Base-by-base conservation (phyloP, 768 basidiomycete genomes). In the Mycena galericulata region DNA sequence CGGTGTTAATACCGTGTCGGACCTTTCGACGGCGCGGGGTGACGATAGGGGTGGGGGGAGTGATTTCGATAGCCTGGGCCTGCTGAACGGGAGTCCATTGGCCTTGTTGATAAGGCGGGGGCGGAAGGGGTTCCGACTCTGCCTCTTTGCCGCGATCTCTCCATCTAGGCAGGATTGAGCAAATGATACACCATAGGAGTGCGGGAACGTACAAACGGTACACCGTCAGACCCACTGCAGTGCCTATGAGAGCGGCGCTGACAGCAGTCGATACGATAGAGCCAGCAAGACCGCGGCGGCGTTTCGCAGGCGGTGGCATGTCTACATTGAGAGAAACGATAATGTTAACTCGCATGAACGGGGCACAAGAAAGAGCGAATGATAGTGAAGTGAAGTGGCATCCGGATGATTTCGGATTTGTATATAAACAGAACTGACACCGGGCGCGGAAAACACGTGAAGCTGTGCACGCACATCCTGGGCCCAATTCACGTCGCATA, bases 191-290 rank as follows among this genome's bases (percentile, higher is more conserved):
- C 32, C 29, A 30, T 57, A 49, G 26, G 34, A 60, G 43, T 29
- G 30, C 64, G 55, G 24, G 40, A 36, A 86, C 92, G 83, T 77
- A 95, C 94, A 95, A 82, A 79, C 92, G 88, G 81, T 94, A 96
- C 45, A 94, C 92, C 49, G 93, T 94, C 69, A 95, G 85, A 66
- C 94, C 94, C 57, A 96, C 94, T 18, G 94, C 94, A 24, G 92
- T 91, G 65, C 94, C 92, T 67, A 96, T 92, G 65, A 96, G 86
- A 50, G 93, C 94, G 70, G 94, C 93, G 80, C 87, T 93, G 79
- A 95, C 82, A 62, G 94, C 94, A 34, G 93, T 92, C 18, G 92
- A 92, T 69, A 95, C 88, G 74, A 96, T 90, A 65, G 92, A 91
- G 69, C 92, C 92, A 70, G 93, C 91, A 79, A 95, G 85, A 67